Conservation (phyloP, 2,329 filamentous ascomycete species). For the Macrophomina tecta region DNA sequence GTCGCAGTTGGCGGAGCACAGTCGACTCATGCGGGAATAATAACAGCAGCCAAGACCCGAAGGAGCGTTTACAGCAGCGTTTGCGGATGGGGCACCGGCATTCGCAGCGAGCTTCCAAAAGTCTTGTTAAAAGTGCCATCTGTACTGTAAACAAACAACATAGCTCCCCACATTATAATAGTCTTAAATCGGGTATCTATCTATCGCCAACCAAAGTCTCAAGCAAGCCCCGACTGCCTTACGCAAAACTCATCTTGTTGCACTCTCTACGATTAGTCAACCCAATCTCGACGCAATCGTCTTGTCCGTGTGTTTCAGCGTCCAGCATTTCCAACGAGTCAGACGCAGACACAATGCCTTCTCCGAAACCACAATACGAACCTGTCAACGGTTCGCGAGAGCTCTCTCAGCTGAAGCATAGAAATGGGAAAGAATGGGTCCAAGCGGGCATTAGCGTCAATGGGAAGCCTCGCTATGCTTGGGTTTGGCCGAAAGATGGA, state of each 20-base stretch:
- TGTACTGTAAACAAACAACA: too few species aligned
- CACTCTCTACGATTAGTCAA: too few species aligned
- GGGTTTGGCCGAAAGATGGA: constrained; percentile 54
- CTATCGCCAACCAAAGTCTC: too few species aligned
- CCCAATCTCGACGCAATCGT: not conserved
- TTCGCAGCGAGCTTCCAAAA: too few species aligned
- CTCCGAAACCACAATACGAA: constrained; percentile 4
- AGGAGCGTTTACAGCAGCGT: too few species aligned
- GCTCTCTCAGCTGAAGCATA: constrained; percentile 30
- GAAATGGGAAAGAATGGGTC: constrained; percentile 33
- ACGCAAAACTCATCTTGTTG: not conserved
- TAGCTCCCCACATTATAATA: too few species aligned
- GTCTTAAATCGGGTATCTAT: too few species aligned
- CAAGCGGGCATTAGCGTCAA: constrained; percentile 34
- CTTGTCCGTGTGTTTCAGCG: not conserved
- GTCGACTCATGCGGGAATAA: too few species aligned
- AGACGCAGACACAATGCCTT: not conserved
- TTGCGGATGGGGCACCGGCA: too few species aligned
- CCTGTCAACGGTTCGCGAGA: not conserved
- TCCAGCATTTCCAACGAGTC: not conserved
- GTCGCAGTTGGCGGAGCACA: too few species aligned
- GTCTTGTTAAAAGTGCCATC: too few species aligned
- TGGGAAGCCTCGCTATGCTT: constrained; percentile 48
- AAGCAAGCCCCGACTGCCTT: not conserved
- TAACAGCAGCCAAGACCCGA: too few species aligned